Evolutionary conservation across 495 filamentous ascomycete genomes (phyloP).

Genomic region (Tetracladium setigerum): DNA sequence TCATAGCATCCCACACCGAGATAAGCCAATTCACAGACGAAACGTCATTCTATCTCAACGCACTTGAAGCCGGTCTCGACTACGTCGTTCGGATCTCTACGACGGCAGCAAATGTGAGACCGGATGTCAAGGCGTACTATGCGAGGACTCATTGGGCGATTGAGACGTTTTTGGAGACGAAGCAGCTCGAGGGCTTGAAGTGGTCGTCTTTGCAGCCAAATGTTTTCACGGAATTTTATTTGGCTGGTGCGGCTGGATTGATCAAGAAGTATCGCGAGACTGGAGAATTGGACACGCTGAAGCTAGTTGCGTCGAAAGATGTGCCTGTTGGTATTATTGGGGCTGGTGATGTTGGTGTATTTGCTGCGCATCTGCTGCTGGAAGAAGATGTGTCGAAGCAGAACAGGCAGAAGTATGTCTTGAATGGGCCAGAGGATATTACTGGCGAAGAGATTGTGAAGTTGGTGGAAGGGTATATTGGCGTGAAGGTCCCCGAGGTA

Average conservation of each 20-base stretch:
- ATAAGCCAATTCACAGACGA: conserved; percentile 37
- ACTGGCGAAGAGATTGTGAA: conserved; percentile 31
- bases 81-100: conserved; percentile 44
- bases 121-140: conserved; percentile 33
- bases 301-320: conserved; percentile 16
- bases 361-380: conserved; percentile 33
- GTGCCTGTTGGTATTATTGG: conserved; percentile 33
- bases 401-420: conserved; percentile 32
- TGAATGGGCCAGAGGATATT: conserved; percentile 37
- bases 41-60: conserved; percentile 28
- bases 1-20: conserved; percentile 34
- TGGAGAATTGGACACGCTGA: background rate
- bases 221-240: conserved; percentile 22
- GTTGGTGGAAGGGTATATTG: conserved; percentile 34
- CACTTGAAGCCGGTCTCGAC: conserved; percentile 34
- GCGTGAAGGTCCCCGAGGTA: conserved; percentile 28
- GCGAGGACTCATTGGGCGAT: conserved; percentile 39
- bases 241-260: conserved; percentile 25
- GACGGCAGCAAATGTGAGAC: conserved; percentile 32
- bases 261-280: background rate
- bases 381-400: conserved; percentile 26
- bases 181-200: conserved; percentile 31
- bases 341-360: conserved; percentile 29
- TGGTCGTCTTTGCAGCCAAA: conserved; percentile 43
- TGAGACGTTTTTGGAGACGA: conserved; percentile 31